Percentiles rank a stretch among this genome's conserved stretches.
Conservation (phyloP, 768 basidiomycete genomes). For the Leccinum obscurum region DNA sequence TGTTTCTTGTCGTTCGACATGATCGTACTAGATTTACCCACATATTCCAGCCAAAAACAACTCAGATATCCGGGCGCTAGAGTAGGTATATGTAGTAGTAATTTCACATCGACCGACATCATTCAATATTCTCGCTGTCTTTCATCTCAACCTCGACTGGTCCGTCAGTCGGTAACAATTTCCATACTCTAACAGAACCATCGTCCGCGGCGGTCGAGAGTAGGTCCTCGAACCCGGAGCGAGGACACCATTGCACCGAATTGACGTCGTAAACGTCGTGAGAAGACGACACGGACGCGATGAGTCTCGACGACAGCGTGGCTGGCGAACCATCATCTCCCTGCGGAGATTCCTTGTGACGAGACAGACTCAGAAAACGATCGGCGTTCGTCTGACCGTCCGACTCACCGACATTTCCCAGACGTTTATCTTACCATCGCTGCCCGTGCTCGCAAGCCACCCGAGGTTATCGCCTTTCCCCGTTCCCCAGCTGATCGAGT, state of each 20-base stretch:
- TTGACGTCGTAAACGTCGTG: slow-evolving; percentile 90
- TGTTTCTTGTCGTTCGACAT: slow-evolving; percentile 24
- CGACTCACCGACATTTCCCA: slow-evolving; percentile 69
- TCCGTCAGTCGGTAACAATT: slow-evolving; percentile 24
- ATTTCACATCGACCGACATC: not conserved
- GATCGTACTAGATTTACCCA: slow-evolving; percentile 3
- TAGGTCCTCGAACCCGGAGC: slow-evolving; percentile 60
- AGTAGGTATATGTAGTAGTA: not conserved
- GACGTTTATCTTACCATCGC: slow-evolving; percentile 81
- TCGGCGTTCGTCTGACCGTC: not conserved
- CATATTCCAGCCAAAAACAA: not conserved
- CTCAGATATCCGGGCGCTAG: not conserved
- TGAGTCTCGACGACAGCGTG: slow-evolving; percentile 42
- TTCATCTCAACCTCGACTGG: not conserved
- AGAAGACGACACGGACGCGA: slow-evolving; percentile 60
- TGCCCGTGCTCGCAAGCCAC: slow-evolving; percentile 81
- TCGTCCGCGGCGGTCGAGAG: slow-evolving; percentile 89
- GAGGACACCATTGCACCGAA: slow-evolving; percentile 78
- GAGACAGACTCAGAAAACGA: slow-evolving; percentile 1
- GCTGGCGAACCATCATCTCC: slow-evolving; percentile 7
- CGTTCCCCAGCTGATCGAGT: slow-evolving; percentile 71
- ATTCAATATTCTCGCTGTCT: not conserved
- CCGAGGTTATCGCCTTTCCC: slow-evolving; percentile 56
- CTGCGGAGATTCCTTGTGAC: slow-evolving; percentile 19
- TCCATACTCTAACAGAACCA: slow-evolving; percentile 81